A percentile compares a stretch with the other conserved stretches of the same genome.
Evolutionary conservation across 164 flowering plant genomes (phyloP).

Genomic region (Umbellularia californica): DNA sequence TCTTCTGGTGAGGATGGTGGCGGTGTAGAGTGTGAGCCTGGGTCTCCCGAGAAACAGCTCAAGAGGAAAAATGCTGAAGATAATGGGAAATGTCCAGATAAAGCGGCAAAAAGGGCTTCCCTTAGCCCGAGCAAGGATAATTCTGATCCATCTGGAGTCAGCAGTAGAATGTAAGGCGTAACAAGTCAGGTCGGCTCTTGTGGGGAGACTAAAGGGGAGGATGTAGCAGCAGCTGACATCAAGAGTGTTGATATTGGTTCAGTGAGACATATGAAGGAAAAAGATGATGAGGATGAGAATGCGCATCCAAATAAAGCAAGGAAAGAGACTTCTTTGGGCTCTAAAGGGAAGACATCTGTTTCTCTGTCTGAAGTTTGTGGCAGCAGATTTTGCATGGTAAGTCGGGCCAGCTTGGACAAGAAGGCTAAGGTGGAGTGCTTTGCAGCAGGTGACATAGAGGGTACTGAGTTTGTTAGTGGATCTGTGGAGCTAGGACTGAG

Average conservation of each 20-base stretch:
- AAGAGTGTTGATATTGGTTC: background rate
- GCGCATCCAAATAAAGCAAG: constrained; percentile 8
- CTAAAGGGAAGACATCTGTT: constrained; percentile 10
- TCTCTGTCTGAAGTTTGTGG: constrained; percentile 24
- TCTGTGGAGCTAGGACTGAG: background rate
- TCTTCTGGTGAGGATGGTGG: constrained; percentile 23
- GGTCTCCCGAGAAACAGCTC: constrained; percentile 24
- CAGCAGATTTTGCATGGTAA: background rate
- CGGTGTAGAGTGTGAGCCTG: constrained; percentile 20
- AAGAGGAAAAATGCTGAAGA: constrained; percentile 22
- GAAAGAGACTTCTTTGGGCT: constrained; percentile 25
- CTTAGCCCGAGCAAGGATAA: constrained; percentile 2
- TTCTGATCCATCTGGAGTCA: background rate
- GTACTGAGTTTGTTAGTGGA: background rate
- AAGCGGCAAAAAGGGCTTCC: constrained; percentile 12
- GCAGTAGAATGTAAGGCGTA: background rate
- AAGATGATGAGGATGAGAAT: constrained; percentile 14
- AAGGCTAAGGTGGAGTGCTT: background rate
- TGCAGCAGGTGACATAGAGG: background rate
- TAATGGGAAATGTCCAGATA: background rate
- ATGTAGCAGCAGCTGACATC: background rate
- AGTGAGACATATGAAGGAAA: background rate
- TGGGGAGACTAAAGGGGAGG: background rate
- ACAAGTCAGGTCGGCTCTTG: background rate
- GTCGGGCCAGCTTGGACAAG: background rate